A percentile compares a stretch with the other conserved stretches of the same genome.
Conservation (phyloP, 208 protist species). For the Acanthamoeba lenticulata region DNA sequence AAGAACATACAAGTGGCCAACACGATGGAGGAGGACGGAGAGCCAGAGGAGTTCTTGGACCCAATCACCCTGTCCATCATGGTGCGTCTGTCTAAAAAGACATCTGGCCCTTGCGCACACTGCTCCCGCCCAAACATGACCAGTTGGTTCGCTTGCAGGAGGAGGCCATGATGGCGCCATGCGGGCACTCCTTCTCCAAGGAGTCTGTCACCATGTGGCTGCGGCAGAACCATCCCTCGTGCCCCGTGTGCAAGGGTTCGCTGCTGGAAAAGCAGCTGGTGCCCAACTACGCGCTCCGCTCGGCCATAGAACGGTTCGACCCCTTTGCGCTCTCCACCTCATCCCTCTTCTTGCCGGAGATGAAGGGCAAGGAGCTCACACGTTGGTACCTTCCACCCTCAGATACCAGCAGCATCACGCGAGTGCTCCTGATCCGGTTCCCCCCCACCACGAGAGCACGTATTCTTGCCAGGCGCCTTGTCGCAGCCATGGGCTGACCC, state of each 20-base stretch:
- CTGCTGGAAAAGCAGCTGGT: neutral
- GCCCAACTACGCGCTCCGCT: slow-evolving; percentile 21
- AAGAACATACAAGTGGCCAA: no score
- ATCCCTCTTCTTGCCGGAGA: neutral
- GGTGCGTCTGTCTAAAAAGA: neutral
- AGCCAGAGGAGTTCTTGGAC: neutral
- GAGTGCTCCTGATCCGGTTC: neutral
- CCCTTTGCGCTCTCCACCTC: neutral
- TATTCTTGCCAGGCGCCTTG: no score
- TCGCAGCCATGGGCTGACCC: neutral
- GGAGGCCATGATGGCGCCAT: neutral
- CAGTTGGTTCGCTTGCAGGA: neutral
- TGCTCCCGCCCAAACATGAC: neutral
- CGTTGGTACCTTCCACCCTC: neutral
- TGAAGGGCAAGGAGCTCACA: no score
- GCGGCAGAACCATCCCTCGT: slow-evolving; percentile 37
- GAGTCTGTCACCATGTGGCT: neutral
- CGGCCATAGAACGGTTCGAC: neutral
- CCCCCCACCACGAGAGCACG: no score
- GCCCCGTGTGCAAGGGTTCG: neutral
- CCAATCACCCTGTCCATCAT: slow-evolving; percentile 21
- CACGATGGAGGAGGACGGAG: neutral
- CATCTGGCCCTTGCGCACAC: neutral
- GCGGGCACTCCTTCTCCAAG: neutral
- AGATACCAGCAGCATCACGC: neutral